These are phyloP conservation scores for Cystobasidium ongulense DNA, from an alignment of 768 basidiomycete genomes.

Conservation along the genomic window DNA sequence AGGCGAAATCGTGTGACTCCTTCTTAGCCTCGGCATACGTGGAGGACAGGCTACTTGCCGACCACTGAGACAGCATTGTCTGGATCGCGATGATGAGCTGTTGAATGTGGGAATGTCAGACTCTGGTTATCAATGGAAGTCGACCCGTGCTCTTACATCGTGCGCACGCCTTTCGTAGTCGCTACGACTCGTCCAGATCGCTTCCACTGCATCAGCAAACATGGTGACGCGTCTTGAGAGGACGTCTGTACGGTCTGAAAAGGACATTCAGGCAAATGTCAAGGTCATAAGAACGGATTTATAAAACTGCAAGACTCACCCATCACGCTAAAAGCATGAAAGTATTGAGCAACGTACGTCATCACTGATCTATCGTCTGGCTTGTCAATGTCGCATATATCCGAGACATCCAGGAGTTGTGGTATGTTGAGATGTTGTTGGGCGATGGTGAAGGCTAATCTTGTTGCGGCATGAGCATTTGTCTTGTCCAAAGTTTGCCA, in stretches of 20 bases:
- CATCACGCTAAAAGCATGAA: conserved; percentile 97
- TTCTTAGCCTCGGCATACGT: conserved; percentile 51
- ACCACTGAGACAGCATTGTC: conserved; percentile 16
- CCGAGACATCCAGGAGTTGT: conserved; percentile 94
- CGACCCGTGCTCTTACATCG: conserved; percentile 52
- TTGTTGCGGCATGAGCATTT: conserved; percentile 73
- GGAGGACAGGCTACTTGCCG: neutral
- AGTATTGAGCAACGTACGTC: conserved; percentile 95
- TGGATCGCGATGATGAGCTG: conserved; percentile 31
- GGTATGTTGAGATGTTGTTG: conserved; percentile 58
- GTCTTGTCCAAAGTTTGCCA: conserved; percentile 78
- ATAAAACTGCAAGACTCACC: conserved; percentile 54
- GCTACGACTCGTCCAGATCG: conserved; percentile 74
- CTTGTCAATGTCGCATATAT: conserved; percentile 73
- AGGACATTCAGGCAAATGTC: neutral
- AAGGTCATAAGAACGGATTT: too few relatives aligned
- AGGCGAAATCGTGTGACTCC: conserved; percentile 61
- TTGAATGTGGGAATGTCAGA: neutral
- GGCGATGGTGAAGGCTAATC: conserved; percentile 77
- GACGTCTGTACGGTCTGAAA: conserved; percentile 82
- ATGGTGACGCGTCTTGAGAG: conserved; percentile 88
- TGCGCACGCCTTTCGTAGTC: conserved; percentile 84
- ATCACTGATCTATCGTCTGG: conserved; percentile 96
- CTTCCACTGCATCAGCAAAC: conserved; percentile 91
- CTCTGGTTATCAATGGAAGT: too few relatives aligned